These are phyloP conservation scores for Sclerotiophoma versabilis DNA, from an alignment of 2,329 filamentous ascomycete genomes.

Conservation along the genomic window DNA sequence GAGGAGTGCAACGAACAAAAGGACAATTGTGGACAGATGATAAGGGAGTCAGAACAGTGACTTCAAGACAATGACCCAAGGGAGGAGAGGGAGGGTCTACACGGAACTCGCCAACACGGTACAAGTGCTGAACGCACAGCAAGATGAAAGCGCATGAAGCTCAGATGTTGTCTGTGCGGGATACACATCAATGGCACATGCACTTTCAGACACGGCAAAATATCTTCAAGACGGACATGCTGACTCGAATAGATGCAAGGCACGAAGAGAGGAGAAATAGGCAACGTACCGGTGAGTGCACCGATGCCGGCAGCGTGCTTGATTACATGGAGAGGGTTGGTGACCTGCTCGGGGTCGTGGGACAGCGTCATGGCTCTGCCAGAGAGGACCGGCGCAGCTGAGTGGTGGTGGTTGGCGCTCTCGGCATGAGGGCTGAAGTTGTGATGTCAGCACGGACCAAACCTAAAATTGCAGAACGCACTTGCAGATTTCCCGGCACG, in stretches of 20 bases:
- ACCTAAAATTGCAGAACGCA: slow-evolving; percentile 20
- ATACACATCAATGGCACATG: too few relatives aligned
- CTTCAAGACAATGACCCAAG: too few relatives aligned
- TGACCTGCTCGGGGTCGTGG: slow-evolving; percentile 35
- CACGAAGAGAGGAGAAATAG: neutral
- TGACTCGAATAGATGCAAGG: too few relatives aligned
- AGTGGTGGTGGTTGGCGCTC: neutral
- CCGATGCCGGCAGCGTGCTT: slow-evolving; percentile 37
- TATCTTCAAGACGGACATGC: too few relatives aligned
- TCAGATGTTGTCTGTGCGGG: too few relatives aligned
- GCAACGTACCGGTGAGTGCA: slow-evolving; percentile 38
- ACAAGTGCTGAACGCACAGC: too few relatives aligned
- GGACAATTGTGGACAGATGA: neutral
- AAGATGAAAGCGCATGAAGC: too few relatives aligned
- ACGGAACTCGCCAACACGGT: too few relatives aligned
- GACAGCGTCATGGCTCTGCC: slow-evolving; percentile 27
- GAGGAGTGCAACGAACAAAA: neutral
- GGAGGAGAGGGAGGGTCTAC: too few relatives aligned
- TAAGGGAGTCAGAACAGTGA: too few relatives aligned
- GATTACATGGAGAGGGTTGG: slow-evolving; percentile 37
- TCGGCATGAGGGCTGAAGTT: neutral
- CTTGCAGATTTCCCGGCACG: slow-evolving; percentile 30
- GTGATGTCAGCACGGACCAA: slow-evolving; percentile 28
- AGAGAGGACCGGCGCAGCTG: neutral
- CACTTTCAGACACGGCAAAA: too few relatives aligned